Evolutionary conservation across 2,329 filamentous ascomycete genomes (phyloP).

Genomic region (Trichoderma sp.): DNA sequence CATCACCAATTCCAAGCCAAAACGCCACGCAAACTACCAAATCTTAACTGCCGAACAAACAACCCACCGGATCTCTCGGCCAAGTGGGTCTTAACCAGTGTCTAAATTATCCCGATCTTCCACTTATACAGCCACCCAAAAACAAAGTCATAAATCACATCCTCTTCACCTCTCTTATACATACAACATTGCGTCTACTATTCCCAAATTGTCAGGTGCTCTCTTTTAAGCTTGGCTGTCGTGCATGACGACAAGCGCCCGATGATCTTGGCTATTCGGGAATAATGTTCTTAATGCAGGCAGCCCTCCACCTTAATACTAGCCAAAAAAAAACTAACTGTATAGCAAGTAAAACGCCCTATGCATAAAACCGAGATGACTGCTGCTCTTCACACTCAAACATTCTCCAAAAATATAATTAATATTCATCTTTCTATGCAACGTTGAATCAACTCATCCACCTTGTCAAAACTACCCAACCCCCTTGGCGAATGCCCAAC

Average conservation of each 20-base stretch:
- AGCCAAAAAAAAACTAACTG: background rate
- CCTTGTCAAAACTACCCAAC: background rate
- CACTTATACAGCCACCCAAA: background rate
- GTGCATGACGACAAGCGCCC: conserved; percentile 1
- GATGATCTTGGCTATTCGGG: conserved; percentile 9
- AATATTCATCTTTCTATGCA: background rate
- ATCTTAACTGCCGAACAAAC: background rate
- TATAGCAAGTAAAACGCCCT: background rate
- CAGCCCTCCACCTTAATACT: background rate
- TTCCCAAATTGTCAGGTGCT: background rate
- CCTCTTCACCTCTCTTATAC: background rate
- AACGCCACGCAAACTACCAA: background rate
- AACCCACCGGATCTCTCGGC: conserved; percentile 9
- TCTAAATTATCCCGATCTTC: background rate
- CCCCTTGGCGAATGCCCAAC: background rate
- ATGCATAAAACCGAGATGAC: background rate
- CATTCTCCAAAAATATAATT: background rate
- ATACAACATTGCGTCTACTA: background rate
- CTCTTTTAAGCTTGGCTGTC: background rate
- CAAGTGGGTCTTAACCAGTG: background rate
- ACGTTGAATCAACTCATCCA: background rate
- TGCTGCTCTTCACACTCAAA: background rate
- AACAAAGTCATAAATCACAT: background rate
- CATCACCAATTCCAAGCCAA: background rate
- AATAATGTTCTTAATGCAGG: conserved; percentile 1